Evolutionary conservation across 441 rosid species (phyloP), one percentile per base, ranked within the genome.

Genomic region (Biscutella laevigata): DNA sequence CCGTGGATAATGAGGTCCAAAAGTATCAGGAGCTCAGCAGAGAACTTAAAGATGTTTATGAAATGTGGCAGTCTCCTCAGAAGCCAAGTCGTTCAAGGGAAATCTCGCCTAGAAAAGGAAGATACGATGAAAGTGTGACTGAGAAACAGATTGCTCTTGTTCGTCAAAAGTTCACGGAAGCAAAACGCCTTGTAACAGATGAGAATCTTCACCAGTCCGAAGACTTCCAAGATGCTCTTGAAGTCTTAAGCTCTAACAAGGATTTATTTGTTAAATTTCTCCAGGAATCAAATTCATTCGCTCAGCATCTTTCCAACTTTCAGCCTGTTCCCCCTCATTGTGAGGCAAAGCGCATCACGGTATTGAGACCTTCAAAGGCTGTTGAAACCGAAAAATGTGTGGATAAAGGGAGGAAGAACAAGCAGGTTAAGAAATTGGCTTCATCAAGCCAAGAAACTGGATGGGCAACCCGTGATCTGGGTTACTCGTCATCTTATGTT

Each of bases 151-250:
- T 82, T 88, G 76, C 74, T 65, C 73, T 88, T 53, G 83, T 92
- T 66, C 92, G 86, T 53, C 84, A 82, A 57, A 92, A 92, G 79
- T 86, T 88, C 66, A 57, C 69, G 54, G 99, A 92, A 69, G 94
- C 91, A 45, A 92, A 92, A 64, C 80, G 84, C 38, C 73, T 86
- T 66, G 85, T 83, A 7, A 76, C 86, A 15, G 81, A 86, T 72
- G 91, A 85, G 35, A 84, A 64, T 59, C 83, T 80, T 51, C 77
- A 83, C 56, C 84, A 77, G 63, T 79, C 97, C 47, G 72, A 73
- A 74, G 94, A 92, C 58, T 88, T 86, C 67, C 86, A 75, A 63
- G 94, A 88, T 34, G 92, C 95, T 38, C 70, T 92, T 40, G 99
- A 88, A 52, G 77, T 88, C 60, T 67, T 88, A 64, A 88, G 83